phyloP scores from a whole-genome alignment of 352 stramenopile genomes.

The Phytophthora macrochlamydospora region DNA sequence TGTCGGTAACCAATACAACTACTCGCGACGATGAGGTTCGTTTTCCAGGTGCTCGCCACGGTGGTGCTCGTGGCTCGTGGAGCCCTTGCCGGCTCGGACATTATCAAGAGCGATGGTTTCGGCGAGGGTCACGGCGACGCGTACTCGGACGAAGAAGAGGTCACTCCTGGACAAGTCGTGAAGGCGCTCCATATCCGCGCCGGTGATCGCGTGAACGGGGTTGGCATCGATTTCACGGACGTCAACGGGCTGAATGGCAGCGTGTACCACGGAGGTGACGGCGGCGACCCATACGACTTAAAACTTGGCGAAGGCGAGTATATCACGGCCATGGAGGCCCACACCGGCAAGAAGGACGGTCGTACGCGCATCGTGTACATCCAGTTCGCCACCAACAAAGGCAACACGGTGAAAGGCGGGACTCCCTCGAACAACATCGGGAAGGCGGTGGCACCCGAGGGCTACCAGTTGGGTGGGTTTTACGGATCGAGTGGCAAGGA shows the following conservation, averaged over 20 bases:
- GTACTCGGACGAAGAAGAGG: constrained; percentile 9
- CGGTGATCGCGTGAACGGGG: constrained; percentile 10
- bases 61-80: not conserved
- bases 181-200: constrained; percentile 3
- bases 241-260: not conserved
- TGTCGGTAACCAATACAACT: not conserved
- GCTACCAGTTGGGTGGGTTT: constrained; percentile 12
- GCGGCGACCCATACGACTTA: constrained; percentile 2
- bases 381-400: constrained; percentile 10
- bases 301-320: constrained; percentile 1
- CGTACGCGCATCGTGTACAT: constrained; percentile 22
- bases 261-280: constrained; percentile 11
- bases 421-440: constrained; percentile 7
- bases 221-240: constrained; percentile 4
- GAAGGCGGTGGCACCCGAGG: not conserved
- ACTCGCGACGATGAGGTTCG: not conserved
- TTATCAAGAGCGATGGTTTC: constrained; percentile 1
- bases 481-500: not conserved
- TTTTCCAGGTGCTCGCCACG: not conserved
- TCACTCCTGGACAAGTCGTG: constrained; percentile 11
- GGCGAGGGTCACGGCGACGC: constrained; percentile 14
- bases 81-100: not conserved
- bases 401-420: constrained; percentile 2
- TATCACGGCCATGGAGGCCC: constrained; percentile 14
- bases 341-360: constrained; percentile 16